A percentile compares a stretch with the other conserved stretches of the same genome.
Conservation (phyloP, 2,329 filamentous ascomycete species). For the Xylaria sp. region DNA sequence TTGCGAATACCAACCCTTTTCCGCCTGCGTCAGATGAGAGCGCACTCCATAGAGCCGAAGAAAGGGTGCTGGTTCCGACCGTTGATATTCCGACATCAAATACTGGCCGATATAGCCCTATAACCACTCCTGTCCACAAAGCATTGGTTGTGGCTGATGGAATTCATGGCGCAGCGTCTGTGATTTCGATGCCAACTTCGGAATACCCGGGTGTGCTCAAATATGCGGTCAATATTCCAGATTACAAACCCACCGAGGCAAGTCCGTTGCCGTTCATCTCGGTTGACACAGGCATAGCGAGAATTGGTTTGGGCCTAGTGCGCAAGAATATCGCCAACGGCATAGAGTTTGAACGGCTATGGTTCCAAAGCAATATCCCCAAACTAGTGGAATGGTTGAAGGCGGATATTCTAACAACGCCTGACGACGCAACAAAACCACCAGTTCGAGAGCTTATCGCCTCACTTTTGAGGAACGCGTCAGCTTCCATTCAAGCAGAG, state of each 20-base stretch:
- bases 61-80: conserved; percentile 75
- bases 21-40: conserved; percentile 49
- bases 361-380: conserved; percentile 75
- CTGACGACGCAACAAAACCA: conserved; percentile 61
- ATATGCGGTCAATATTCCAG: conserved; percentile 63
- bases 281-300: conserved; percentile 69
- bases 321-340: conserved; percentile 73
- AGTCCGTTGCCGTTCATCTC: conserved; percentile 54
- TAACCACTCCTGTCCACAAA: conserved; percentile 85
- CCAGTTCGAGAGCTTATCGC: conserved; percentile 69
- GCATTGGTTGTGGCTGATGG: conserved; percentile 77
- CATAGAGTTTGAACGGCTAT: conserved; percentile 73
- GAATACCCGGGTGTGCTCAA: conserved; percentile 51
- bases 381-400: conserved; percentile 70
- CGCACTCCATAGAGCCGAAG: conserved; percentile 55
- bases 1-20: conserved; percentile 58
- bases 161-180: conserved; percentile 66
- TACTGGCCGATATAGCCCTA: conserved; percentile 66
- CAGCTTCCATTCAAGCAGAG: conserved; percentile 56
- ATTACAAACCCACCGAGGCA: conserved; percentile 46
- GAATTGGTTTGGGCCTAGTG: conserved; percentile 68
- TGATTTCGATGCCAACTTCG: conserved; percentile 51
- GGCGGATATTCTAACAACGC: conserved; percentile 47
- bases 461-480: conserved; percentile 66
- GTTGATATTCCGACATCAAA: conserved; percentile 72